phyloP scores from a whole-genome alignment of 139 green algal species.

The Micractinium sp. region DNA sequence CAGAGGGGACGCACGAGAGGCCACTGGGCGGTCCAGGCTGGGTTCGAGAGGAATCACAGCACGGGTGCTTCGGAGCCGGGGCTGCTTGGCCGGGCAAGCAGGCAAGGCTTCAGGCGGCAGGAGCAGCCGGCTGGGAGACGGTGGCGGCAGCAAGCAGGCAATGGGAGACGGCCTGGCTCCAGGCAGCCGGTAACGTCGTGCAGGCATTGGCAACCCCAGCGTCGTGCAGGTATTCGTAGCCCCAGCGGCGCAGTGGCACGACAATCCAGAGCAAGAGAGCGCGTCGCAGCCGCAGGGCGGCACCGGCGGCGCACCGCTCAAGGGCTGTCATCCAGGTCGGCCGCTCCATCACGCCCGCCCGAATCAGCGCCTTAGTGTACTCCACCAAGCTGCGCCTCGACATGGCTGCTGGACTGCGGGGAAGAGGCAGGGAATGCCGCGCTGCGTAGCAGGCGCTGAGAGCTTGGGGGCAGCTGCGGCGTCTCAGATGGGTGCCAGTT shows the following conservation, averaged over 20 bases:
- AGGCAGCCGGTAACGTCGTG: too few species aligned
- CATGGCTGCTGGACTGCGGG: not conserved
- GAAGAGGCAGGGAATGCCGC: not conserved
- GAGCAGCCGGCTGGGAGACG: too few species aligned
- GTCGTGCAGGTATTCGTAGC: too few species aligned
- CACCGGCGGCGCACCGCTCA: slow-evolving; percentile 17
- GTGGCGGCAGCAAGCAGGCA: not conserved
- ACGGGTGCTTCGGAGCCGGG: not conserved
- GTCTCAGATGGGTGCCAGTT: too few species aligned
- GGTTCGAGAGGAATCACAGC: not conserved
- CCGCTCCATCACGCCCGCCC: slow-evolving; percentile 42
- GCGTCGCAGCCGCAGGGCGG: not conserved
- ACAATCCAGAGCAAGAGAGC: not conserved
- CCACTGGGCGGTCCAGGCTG: not conserved
- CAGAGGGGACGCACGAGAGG: not conserved
- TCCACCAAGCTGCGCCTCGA: slow-evolving; percentile 31
- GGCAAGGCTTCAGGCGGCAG: not conserved
- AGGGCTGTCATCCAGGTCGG: slow-evolving; percentile 46
- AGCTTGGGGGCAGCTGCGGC: not conserved
- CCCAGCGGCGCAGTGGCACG: too few species aligned
- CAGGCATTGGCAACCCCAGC: too few species aligned
- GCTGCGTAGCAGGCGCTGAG: not conserved
- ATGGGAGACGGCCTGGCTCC: not conserved
- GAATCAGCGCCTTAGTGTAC: slow-evolving; percentile 33
- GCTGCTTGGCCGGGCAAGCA: not conserved